Base-by-base conservation (phyloP, 371 early-diverging fungal species). In the Mortierella sp. region DNA sequence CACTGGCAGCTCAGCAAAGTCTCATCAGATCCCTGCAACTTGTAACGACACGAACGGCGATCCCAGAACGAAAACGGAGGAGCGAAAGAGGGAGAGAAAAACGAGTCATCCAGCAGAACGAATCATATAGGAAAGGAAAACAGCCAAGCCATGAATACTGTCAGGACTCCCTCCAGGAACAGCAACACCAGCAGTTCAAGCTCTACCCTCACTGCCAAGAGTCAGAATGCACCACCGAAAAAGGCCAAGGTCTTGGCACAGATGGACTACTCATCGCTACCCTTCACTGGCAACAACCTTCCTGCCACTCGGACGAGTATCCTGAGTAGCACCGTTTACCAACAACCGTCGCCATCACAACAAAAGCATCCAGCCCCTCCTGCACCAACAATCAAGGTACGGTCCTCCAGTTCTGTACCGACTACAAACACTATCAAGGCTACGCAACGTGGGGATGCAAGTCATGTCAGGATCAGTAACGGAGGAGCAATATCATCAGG, bases 181-280 rank as follows among this genome's bases (percentile, higher is more conserved):
- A 57, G 52, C 50, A 58, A 8, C 49, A n/a, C 24, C 22, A 60
- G 45, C 57, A 41, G 25, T 22, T 29, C 34, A 9, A 14, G 14
- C 43, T 56, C 24, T 9, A 31, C 9, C 27, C 16, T 55, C 27
- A 41, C 52, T 17, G n/a, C 34, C 54, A 9, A 47, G 34, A 34
- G 34, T 10, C 34, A 34, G 34, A 47, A 47, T 47, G 24, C 8
- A 5, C 49, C 8, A 5, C 49, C 73, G 27, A 58, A 67, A 45
- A 54, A 67, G 19, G 73, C 67, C 39, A 72, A 66, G 48, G 67
- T 72, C 21, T 61, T 48, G 29, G 67, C 59, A 22, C 73, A 72
- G 57, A 61, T 66, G 46, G 67, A 72, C 73, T 53, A 66, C 39
- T 61, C 62, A 6, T 50, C 60, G 64, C 24, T 69, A 14, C 21